These are phyloP conservation scores for Micractinium conductrix DNA, from an alignment of 139 green algal genomes.

Conservation along the genomic window DNA sequence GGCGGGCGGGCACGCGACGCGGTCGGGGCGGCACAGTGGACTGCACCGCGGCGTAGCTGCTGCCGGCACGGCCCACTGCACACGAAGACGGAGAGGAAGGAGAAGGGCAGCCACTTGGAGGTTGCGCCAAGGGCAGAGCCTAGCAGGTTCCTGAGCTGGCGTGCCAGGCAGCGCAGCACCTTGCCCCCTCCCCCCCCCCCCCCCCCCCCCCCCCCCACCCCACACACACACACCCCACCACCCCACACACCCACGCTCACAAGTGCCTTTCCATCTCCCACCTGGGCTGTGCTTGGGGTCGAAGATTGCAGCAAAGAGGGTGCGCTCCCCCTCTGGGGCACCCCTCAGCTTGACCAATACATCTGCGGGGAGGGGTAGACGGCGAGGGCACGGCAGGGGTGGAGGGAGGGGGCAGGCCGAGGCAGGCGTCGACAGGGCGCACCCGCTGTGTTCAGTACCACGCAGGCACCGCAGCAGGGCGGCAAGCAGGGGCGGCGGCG, in stretches of 20 bases:
- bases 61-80: constrained; percentile 14
- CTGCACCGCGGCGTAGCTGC: not conserved
- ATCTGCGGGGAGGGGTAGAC: constrained; percentile 46
- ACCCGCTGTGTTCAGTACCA: not conserved
- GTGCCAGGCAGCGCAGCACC: not conserved
- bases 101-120: not conserved
- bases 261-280: too few species aligned
- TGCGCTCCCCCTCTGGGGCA: constrained; percentile 5
- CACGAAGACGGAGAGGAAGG: not conserved
- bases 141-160: too few species aligned
- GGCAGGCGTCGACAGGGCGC: not conserved
- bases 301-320: constrained; percentile 57
- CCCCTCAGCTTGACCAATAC: constrained; percentile 49
- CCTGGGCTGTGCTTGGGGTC: constrained; percentile 28
- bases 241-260: too few species aligned
- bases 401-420: too few species aligned
- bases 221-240: too few species aligned
- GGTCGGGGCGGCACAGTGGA: constrained; percentile 3
- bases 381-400: not conserved
- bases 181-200: too few species aligned
- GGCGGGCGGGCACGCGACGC: constrained; percentile 20
- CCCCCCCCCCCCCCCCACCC: too few species aligned
- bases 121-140: too few species aligned
- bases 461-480: not conserved
- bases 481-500: constrained; percentile 7